Evolutionary conservation across 176 grass and related monocot genomes (phyloP), one percentile per base, ranked within the genome.

Genomic region (Alloteropsis semialata): DNA sequence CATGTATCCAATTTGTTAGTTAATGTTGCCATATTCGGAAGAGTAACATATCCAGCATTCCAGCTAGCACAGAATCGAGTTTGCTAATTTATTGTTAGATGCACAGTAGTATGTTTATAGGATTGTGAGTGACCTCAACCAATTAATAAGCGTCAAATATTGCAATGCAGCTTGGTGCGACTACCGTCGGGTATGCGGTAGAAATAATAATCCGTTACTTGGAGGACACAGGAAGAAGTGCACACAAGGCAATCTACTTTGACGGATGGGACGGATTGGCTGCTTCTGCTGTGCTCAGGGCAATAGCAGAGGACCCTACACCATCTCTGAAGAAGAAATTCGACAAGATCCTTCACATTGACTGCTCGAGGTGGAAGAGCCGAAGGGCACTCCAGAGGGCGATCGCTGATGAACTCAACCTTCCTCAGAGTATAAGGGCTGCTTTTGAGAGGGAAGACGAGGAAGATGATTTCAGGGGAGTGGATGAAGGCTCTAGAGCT

Each of bases 301-400:
- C 43, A 3, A 75, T 84, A 41, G 82, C 71, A 3, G n/a, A 84
- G 24, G 2, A 54, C 7, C 71, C 81, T 29, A 33, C 14, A 0
- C 5, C 6, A 2, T 66, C 81, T n/a, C 29, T 84, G 46, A 76
- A 0, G 34, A 16, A 84, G 15, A 84, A n/a, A 12, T 84, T 84
- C 1, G 17, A 57, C 1, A 67, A 10, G 13, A 84, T 84, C 12
- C 5, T 84, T 48, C 72, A 68, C 13, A 5, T 84, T 6, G 72
- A 76, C 24, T 84, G 72, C 48, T 57, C 72, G 0, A 76, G 24
- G 9, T 82, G 80, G 80, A 62, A 73, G 8, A 73, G 29, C 27
- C 38, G 41, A 17, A 73, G 80, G 32, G 68, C 27, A 9, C 5
- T 72, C 2, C 79, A 82, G 38, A 72, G 12, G 19, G 8, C 0